Conservation (phyloP, 208 protist genomes). For the Herpetomonas samuelpessoai region DNA sequence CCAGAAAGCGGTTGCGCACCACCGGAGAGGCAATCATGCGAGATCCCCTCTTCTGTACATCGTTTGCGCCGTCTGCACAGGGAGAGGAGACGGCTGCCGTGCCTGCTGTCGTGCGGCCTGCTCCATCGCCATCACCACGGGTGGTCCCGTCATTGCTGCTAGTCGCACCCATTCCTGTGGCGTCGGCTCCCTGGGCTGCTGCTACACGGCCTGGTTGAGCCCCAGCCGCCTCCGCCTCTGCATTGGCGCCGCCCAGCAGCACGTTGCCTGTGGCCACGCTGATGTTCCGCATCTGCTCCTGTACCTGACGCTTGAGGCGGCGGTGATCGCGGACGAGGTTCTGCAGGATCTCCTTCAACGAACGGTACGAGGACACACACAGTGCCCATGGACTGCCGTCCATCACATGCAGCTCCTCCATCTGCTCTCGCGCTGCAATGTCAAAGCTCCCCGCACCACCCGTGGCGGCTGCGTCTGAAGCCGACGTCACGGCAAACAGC, state of each 20-base stretch:
- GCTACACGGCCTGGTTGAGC: background rate
- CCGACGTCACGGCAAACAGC: conserved; percentile 41
- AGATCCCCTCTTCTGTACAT: background rate
- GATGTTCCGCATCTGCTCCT: conserved; percentile 35
- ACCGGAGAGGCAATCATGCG: conserved; percentile 33
- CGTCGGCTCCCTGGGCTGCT: background rate
- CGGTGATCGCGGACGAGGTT: conserved; percentile 61
- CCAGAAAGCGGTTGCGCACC: conserved; percentile 77
- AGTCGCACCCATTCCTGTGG: background rate
- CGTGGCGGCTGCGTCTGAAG: conserved; percentile 18
- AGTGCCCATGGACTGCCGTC: conserved; percentile 79
- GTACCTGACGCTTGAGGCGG: conserved; percentile 52
- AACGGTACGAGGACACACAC: conserved; percentile 70
- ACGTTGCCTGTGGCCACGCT: conserved; percentile 5
- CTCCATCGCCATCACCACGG: background rate
- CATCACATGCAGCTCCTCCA: conserved; percentile 88
- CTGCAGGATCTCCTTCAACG: conserved; percentile 72
- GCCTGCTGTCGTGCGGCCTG: conserved; percentile 1
- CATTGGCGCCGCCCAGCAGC: conserved; percentile 7
- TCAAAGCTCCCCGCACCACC: conserved; percentile 32
- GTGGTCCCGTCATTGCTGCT: background rate
- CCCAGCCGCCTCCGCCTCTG: background rate
- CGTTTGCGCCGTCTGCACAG: background rate
- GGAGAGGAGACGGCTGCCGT: conserved; percentile 1
- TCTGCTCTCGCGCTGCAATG: conserved; percentile 49